A percentile compares a stretch with the other conserved stretches of the same genome.
Conservation (phyloP, 768 basidiomycete species). For the Tricholomella constricta region DNA sequence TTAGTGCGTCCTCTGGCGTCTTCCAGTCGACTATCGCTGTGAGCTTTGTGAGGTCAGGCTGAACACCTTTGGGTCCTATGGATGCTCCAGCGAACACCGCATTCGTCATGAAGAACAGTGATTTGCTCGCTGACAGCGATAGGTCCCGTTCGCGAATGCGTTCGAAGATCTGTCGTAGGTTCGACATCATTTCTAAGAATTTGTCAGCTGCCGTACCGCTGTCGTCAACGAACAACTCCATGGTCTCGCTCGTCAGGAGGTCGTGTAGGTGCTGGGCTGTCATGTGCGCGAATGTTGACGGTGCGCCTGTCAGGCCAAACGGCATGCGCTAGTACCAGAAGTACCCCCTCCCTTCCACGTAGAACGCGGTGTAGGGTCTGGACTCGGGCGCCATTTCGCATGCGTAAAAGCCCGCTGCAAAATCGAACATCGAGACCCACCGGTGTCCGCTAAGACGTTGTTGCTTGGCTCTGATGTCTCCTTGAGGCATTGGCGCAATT, state of each 20-base stretch:
- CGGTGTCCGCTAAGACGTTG: conserved; percentile 35
- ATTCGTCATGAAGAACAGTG: conserved; percentile 36
- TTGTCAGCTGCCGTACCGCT: conserved; percentile 31
- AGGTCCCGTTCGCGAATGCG: conserved; percentile 28
- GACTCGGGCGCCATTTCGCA: conserved; percentile 16
- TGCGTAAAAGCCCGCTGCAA: conserved; percentile 39
- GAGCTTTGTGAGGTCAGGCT: conserved; percentile 37
- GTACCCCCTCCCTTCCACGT: conserved; percentile 20
- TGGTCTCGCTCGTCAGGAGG: conserved; percentile 18
- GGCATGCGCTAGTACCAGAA: conserved; percentile 4
- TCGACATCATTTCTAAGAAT: conserved; percentile 28
- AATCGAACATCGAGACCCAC: conserved; percentile 38
- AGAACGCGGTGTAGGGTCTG: conserved; percentile 34
- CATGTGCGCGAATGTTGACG: conserved; percentile 28
- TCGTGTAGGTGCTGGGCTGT: conserved; percentile 26
- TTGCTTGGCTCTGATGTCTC: conserved; percentile 43
- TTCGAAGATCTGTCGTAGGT: conserved; percentile 26
- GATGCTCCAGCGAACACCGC: conserved; percentile 35
- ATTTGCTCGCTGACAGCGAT: conserved; percentile 39
- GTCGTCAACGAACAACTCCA: conserved; percentile 44
- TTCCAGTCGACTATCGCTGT: conserved; percentile 38
- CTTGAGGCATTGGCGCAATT: conserved; percentile 30
- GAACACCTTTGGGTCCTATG: conserved; percentile 34
- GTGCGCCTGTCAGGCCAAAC: too few species aligned
- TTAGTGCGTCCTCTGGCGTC: conserved; percentile 25